These are phyloP conservation scores for Leucocoprinus birnbaumii DNA, from an alignment of 768 basidiomycete species.

Conservation along the genomic window DNA sequence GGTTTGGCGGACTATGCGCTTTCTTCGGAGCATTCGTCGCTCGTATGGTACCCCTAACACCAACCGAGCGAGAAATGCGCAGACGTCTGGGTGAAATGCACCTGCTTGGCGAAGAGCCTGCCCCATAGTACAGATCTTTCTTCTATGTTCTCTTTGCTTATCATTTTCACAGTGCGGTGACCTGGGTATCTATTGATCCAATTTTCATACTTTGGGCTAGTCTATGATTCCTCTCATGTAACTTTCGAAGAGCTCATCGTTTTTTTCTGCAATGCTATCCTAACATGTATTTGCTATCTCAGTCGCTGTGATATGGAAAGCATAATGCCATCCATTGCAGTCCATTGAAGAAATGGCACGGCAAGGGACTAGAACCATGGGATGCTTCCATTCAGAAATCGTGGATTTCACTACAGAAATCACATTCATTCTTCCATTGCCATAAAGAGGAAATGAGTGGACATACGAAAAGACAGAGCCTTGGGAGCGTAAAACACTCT, in stretches of 20 bases:
- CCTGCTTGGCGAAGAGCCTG: slow-evolving; percentile 61
- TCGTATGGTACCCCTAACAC: slow-evolving; percentile 83
- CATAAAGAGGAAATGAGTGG: background rate
- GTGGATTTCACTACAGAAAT: background rate
- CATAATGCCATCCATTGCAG: slow-evolving; percentile 53
- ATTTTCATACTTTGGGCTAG: background rate
- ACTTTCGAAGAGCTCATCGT: background rate
- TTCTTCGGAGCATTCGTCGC: slow-evolving; percentile 79
- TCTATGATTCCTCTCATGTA: background rate
- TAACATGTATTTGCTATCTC: background rate
- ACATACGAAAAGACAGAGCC: slow-evolving; percentile 26
- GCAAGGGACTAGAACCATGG: slow-evolving; percentile 52
- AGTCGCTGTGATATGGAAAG: slow-evolving; percentile 41
- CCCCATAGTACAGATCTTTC: slow-evolving; percentile 41
- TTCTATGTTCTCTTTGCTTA: too few relatives aligned
- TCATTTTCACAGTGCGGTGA: background rate
- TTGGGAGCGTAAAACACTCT: slow-evolving; percentile 43
- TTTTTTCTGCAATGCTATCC: background rate
- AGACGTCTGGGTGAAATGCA: slow-evolving; percentile 79
- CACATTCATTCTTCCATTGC: background rate
- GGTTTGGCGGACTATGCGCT: slow-evolving; percentile 88
- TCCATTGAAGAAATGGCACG: slow-evolving; percentile 40
- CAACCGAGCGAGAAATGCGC: slow-evolving; percentile 88
- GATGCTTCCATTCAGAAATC: slow-evolving; percentile 14
- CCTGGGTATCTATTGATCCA: background rate